Conservation (phyloP, 1,284 basidiomycete species). For the Puccinia horiana region DNA sequence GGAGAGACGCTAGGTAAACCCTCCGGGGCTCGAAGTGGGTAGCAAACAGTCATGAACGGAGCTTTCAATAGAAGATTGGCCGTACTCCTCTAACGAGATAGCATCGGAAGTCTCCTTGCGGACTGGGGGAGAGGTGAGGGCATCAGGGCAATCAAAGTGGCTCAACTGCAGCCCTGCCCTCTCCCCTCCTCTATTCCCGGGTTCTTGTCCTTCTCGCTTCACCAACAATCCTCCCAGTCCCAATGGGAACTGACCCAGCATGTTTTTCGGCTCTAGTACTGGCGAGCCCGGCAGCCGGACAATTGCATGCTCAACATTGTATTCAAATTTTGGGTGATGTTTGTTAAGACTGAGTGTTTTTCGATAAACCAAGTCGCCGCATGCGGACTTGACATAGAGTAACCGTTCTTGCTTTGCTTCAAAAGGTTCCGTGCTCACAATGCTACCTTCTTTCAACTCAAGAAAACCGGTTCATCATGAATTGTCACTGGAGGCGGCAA, state of each 20-base stretch:
- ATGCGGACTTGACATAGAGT: conserved; percentile 93
- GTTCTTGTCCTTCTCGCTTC: neutral
- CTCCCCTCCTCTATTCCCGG: neutral
- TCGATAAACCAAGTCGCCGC: conserved; percentile 93
- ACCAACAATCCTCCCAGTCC: neutral
- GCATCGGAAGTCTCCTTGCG: neutral
- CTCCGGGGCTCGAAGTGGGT: neutral
- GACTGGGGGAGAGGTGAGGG: too few relatives aligned
- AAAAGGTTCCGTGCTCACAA: too few relatives aligned
- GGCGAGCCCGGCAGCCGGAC: conserved; percentile 12
- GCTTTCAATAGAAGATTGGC: neutral
- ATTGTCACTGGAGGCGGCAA: too few relatives aligned
- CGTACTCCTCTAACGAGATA: conserved; percentile 1
- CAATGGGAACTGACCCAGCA: neutral
- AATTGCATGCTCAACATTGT: conserved; percentile 41
- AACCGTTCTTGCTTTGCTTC: conserved; percentile 90
- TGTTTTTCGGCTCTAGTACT: neutral
- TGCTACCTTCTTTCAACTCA: too few relatives aligned
- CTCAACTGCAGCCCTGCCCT: neutral
- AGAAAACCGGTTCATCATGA: too few relatives aligned
- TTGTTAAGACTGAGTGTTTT: conserved; percentile 85
- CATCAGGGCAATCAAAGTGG: too few relatives aligned
- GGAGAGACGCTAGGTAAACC: too few relatives aligned
- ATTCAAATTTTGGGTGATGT: conserved; percentile 79
- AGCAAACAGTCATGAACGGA: neutral